Percentiles rank a stretch among this genome's conserved stretches.
These are phyloP conservation scores for Russula vinacea DNA, from an alignment of 768 basidiomycete species.

Conservation along the genomic window DNA sequence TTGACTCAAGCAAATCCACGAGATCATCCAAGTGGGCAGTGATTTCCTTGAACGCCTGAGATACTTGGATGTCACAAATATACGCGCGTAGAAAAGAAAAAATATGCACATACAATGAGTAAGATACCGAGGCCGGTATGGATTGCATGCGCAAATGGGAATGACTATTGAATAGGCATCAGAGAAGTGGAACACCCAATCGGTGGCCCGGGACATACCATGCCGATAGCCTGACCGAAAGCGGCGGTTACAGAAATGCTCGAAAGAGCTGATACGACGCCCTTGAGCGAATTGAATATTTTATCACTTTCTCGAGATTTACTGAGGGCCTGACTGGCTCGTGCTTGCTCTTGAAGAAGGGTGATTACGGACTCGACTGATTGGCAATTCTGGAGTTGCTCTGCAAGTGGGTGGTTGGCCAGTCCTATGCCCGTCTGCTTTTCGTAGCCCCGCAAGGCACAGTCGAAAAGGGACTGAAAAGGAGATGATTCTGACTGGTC, in stretches of 20 bases:
- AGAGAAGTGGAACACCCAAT: too few relatives aligned
- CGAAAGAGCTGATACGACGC: neutral
- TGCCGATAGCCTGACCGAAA: neutral
- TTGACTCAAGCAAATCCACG: neutral
- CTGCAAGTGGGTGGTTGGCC: neutral
- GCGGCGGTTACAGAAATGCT: neutral
- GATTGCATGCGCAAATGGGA: neutral
- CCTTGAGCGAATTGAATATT: neutral
- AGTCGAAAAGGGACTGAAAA: neutral
- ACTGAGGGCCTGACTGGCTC: too few relatives aligned
- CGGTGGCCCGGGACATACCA: neutral
- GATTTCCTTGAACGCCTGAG: neutral
- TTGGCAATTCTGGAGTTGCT: neutral
- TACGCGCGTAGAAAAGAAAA: too few relatives aligned
- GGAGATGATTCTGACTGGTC: neutral
- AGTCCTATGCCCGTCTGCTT: neutral
- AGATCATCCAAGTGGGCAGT: neutral
- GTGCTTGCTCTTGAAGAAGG: neutral
- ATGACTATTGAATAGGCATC: slow-evolving; percentile 32
- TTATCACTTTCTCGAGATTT: neutral
- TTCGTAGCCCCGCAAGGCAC: neutral
- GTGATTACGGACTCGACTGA: neutral
- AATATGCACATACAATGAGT: too few relatives aligned
- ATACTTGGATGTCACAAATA: neutral
- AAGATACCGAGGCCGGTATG: too few relatives aligned